These are phyloP conservation scores for Monosporascus sp. DNA, from an alignment of 2,329 filamentous ascomycete species.

Conservation along the genomic window DNA sequence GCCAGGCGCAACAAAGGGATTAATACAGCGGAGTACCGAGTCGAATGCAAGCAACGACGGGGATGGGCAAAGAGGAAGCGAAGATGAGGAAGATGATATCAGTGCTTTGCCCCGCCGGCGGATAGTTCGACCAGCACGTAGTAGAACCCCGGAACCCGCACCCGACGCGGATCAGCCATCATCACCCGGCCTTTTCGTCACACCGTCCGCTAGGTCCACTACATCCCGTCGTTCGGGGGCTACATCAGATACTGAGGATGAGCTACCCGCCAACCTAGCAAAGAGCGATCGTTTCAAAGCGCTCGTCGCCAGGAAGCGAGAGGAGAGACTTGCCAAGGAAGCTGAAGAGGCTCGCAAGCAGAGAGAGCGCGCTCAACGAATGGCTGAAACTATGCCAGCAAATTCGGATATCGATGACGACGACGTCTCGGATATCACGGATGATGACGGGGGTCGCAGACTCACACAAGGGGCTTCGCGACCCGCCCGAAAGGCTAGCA, in stretches of 20 bases:
- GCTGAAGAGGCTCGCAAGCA: slow-evolving; percentile 47
- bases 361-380: slow-evolving; percentile 36
- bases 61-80: slow-evolving; percentile 10
- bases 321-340: slow-evolving; percentile 64
- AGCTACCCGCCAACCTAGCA: slow-evolving; percentile 35
- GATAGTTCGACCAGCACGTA: slow-evolving; percentile 16
- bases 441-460: slow-evolving; percentile 57
- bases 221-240: slow-evolving; percentile 15
- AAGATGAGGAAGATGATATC: slow-evolving; percentile 21
- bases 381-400: slow-evolving; percentile 32
- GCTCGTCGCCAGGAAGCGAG: slow-evolving; percentile 66
- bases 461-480: slow-evolving; percentile 63
- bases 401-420: slow-evolving; percentile 45
- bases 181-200: slow-evolving; percentile 53
- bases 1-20: slow-evolving; percentile 1
- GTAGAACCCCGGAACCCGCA: slow-evolving; percentile 20
- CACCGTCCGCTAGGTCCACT: slow-evolving; percentile 34
- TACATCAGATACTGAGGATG: slow-evolving; percentile 36
- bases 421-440: slow-evolving; percentile 52
- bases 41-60: slow-evolving; percentile 6
- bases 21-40: slow-evolving; percentile 1
- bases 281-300: slow-evolving; percentile 61
- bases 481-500: slow-evolving; percentile 80
- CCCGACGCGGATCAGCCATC: slow-evolving; percentile 25
- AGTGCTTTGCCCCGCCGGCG: slow-evolving; percentile 16